Percentiles rank a stretch among this genome's conserved stretches.
Evolutionary conservation across 1,284 basidiomycete genomes (phyloP).

Genomic region (Trichosporon coremiiforme): DNA sequence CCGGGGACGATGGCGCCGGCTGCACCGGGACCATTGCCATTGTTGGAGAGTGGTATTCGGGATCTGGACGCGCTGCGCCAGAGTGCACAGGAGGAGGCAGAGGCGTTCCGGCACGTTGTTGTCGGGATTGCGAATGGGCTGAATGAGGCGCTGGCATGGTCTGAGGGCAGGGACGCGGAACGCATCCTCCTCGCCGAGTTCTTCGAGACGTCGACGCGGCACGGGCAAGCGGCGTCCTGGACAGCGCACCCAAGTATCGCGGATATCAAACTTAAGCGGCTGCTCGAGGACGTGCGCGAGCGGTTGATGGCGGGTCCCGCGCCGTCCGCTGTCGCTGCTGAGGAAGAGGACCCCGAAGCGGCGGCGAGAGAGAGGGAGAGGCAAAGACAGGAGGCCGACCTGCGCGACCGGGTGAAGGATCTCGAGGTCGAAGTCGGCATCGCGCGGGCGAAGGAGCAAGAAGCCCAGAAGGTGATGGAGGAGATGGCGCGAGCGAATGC

Average conservation of each 20-base stretch:
- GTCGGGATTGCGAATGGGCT: slow-evolving; percentile 72
- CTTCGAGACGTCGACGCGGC: slow-evolving; percentile 24
- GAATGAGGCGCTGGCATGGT: slow-evolving; percentile 59
- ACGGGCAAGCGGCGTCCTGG: slow-evolving; percentile 42
- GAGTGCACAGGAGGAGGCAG: slow-evolving; percentile 70
- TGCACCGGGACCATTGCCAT: slow-evolving; percentile 56
- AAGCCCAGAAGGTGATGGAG: slow-evolving; percentile 44
- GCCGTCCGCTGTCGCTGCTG: not conserved
- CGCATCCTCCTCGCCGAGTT: slow-evolving; percentile 20
- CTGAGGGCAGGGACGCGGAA: slow-evolving; percentile 18
- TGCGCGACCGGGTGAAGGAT: slow-evolving; percentile 51
- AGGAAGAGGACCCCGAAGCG: slow-evolving; percentile 39
- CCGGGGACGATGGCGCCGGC: slow-evolving; percentile 39
- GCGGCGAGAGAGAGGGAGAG: slow-evolving; percentile 40
- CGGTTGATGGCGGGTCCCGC: slow-evolving; percentile 32
- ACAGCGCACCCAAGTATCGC: slow-evolving; percentile 54
- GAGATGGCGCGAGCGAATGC: slow-evolving; percentile 42
- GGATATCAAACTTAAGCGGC: slow-evolving; percentile 41
- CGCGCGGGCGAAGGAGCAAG: slow-evolving; percentile 43
- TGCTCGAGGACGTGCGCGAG: slow-evolving; percentile 40
- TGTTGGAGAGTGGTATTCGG: slow-evolving; percentile 70
- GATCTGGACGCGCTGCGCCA: slow-evolving; percentile 71
- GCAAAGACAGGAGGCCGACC: slow-evolving; percentile 37
- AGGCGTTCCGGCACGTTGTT: slow-evolving; percentile 67
- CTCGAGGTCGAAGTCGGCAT: slow-evolving; percentile 51